These are phyloP conservation scores for Mycena amicta DNA, from an alignment of 768 basidiomycete genomes.

Conservation along the genomic window DNA sequence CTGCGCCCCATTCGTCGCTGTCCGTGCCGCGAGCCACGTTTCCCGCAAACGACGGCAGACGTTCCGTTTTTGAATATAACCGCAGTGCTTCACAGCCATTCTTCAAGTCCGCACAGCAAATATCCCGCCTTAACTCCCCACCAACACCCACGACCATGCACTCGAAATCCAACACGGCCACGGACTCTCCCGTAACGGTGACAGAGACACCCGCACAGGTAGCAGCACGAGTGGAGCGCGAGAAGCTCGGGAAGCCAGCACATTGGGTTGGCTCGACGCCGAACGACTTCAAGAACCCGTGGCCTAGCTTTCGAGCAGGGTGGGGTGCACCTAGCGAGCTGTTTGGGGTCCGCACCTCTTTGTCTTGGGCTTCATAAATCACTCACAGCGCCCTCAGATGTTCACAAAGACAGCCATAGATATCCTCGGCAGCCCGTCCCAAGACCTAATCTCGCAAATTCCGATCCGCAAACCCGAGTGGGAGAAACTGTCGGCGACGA, in stretches of 20 bases:
- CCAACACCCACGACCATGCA: not conserved
- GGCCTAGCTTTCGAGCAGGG: slow-evolving; percentile 26
- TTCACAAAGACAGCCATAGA: not conserved
- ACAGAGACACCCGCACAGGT: slow-evolving; percentile 4
- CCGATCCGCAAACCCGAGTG: slow-evolving; percentile 34
- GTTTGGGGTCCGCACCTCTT: not conserved
- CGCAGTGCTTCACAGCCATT: not conserved
- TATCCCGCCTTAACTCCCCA: too few species aligned
- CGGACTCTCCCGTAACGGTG: not conserved
- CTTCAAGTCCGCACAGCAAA: not conserved
- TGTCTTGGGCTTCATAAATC: too few species aligned
- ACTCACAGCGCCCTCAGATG: not conserved
- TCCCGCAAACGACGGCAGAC: not conserved
- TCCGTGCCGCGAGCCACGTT: not conserved
- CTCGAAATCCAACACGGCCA: not conserved
- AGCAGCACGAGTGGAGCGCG: slow-evolving; percentile 11
- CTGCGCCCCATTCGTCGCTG: not conserved
- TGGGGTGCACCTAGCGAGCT: slow-evolving; percentile 12
- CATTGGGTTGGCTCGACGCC: slow-evolving; percentile 28
- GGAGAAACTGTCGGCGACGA: slow-evolving; percentile 25
- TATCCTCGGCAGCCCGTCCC: not conserved
- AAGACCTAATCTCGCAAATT: slow-evolving; percentile 14
- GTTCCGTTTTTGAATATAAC: not conserved
- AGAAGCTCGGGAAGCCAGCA: slow-evolving; percentile 22
- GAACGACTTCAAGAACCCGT: slow-evolving; percentile 31